phyloP scores from a whole-genome alignment of 129 eudicot species.

The Centella asiatica region DNA sequence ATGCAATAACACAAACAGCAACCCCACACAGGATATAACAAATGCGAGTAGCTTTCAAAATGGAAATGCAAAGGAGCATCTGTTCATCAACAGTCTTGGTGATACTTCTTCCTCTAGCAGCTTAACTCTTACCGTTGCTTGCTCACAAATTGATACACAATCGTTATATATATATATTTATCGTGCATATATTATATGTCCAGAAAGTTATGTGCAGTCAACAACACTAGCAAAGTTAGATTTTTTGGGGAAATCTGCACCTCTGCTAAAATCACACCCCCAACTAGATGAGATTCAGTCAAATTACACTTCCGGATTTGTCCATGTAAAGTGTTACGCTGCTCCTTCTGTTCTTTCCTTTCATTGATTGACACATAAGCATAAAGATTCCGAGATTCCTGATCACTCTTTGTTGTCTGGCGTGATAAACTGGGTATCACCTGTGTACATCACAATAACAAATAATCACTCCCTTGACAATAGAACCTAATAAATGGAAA shows the following conservation, averaged over 20 bases:
- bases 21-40: no score
- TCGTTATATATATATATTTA: background rate
- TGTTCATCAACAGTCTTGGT: no score
- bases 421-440: slow-evolving; percentile 53
- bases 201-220: background rate
- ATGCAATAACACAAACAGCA: no score
- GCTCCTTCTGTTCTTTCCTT: slow-evolving; percentile 25
- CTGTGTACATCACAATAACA: slow-evolving; percentile 28
- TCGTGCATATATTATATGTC: background rate
- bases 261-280: slow-evolving; percentile 55
- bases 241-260: slow-evolving; percentile 21
- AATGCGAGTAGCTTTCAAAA: no score
- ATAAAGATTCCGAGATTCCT: slow-evolving; percentile 37
- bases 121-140: no score
- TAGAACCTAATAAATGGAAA: background rate
- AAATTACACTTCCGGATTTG: slow-evolving; percentile 65
- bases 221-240: background rate
- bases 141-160: no score
- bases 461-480: background rate
- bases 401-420: slow-evolving; percentile 19
- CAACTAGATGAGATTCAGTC: slow-evolving; percentile 50
- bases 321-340: slow-evolving; percentile 21
- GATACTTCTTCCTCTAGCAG: no score
- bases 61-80: no score
- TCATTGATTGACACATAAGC: slow-evolving; percentile 52